Conservation (phyloP, 371 early-diverging fungal genomes). For the Lichtheimia ramosa region DNA sequence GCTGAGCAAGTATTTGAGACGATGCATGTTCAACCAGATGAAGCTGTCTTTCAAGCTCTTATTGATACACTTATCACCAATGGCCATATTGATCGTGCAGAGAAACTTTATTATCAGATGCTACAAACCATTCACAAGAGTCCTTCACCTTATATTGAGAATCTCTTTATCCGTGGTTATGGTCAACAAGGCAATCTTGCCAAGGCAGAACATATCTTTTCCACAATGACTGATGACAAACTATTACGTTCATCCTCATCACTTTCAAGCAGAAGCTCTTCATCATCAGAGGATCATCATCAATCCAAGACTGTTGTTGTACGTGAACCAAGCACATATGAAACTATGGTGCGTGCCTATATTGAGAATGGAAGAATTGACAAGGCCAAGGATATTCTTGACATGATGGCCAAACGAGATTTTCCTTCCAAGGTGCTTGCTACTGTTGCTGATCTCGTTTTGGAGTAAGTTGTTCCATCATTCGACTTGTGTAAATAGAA, state of each 20-base stretch:
- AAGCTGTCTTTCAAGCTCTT: slow-evolving; percentile 61
- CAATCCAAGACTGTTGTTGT: slow-evolving; percentile 23
- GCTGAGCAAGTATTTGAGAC: slow-evolving; percentile 53
- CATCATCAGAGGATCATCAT: too few species aligned
- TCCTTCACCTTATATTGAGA: slow-evolving; percentile 63
- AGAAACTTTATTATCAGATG: slow-evolving; percentile 38
- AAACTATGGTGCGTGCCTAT: slow-evolving; percentile 62
- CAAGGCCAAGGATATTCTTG: slow-evolving; percentile 45
- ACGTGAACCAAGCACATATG: slow-evolving; percentile 67
- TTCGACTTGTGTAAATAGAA: too few species aligned
- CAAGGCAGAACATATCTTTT: slow-evolving; percentile 53
- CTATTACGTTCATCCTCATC: slow-evolving; percentile 3
- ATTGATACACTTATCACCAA: slow-evolving; percentile 58
- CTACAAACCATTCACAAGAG: slow-evolving; percentile 22
- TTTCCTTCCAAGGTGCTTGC: slow-evolving; percentile 51
- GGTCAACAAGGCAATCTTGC: slow-evolving; percentile 45
- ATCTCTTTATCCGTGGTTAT: slow-evolving; percentile 63
- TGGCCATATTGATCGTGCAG: slow-evolving; percentile 42
- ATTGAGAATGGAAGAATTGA: slow-evolving; percentile 42
- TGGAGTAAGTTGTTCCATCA: slow-evolving; percentile 2
- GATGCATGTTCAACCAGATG: slow-evolving; percentile 54
- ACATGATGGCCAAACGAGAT: slow-evolving; percentile 43
- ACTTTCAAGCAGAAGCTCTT: background rate
- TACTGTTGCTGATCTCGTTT: slow-evolving; percentile 35
- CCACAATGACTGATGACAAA: slow-evolving; percentile 56